Evolutionary conservation across 2,329 filamentous ascomycete species (phyloP).

Genomic region (Diplocarpon rosae): DNA sequence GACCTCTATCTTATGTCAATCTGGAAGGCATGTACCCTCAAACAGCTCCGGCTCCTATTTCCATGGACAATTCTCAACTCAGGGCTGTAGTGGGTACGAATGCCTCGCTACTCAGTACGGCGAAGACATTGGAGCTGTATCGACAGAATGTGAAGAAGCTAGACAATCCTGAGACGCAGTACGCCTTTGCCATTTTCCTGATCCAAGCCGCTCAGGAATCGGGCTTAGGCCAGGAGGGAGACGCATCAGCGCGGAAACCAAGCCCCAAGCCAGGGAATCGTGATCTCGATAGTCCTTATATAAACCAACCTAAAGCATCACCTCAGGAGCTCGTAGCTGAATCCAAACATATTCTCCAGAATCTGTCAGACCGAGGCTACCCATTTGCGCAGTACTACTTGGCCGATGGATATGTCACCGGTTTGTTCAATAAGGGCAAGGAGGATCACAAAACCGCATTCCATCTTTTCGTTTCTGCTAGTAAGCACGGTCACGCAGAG

Average conservation of each 20-base stretch:
- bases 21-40: constrained; percentile 40
- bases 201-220: constrained; percentile 80
- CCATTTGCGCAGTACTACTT: constrained; percentile 98
- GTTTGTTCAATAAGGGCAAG: constrained; percentile 89
- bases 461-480: constrained; percentile 81
- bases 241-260: constrained; percentile 13
- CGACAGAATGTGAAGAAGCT: constrained; percentile 95
- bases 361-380: constrained; percentile 75
- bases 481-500: constrained; percentile 95
- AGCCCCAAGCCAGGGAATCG: constrained; percentile 36
- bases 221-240: constrained; percentile 42
- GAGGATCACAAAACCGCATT: constrained; percentile 88
- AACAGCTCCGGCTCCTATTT: constrained; percentile 25
- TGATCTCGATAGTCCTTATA: constrained; percentile 37
- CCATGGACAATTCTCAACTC: constrained; percentile 70
- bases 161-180: constrained; percentile 78
- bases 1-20: constrained; percentile 33
- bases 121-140: constrained; percentile 97
- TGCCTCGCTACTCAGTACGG: constrained; percentile 79
- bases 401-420: constrained; percentile 86
- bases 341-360: constrained; percentile 80
- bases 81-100: constrained; percentile 74
- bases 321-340: constrained; percentile 68
- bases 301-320: constrained; percentile 37
- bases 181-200: constrained; percentile 93